phyloP scores from a whole-genome alignment of 2,329 filamentous ascomycete species.

The Alternaria sp. region DNA sequence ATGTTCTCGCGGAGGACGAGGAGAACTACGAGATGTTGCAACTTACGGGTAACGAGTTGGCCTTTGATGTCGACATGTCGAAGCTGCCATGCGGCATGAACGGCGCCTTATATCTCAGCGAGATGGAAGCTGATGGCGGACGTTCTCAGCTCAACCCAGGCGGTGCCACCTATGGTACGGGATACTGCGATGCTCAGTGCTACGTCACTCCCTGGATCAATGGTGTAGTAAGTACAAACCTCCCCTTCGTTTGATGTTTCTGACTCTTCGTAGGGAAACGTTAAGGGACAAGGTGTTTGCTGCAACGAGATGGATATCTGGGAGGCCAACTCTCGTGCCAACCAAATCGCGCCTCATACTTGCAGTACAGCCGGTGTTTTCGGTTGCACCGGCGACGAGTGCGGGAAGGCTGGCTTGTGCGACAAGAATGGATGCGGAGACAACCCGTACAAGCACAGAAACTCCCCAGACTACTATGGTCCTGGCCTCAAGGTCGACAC shows the following conservation, averaged over 20 bases:
- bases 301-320: constrained; percentile 66
- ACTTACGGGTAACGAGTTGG: constrained; percentile 73
- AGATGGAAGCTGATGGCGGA: constrained; percentile 51
- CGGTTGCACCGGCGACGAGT: constrained; percentile 53
- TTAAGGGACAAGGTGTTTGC: constrained; percentile 57
- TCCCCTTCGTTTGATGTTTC: constrained; percentile 37
- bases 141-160: constrained; percentile 52
- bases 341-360: constrained; percentile 59
- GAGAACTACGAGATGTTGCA: constrained; percentile 71
- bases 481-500: constrained; percentile 63
- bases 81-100: constrained; percentile 55
- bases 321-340: constrained; percentile 61
- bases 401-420: constrained; percentile 45
- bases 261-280: constrained; percentile 53
- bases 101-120: constrained; percentile 51
- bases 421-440: constrained; percentile 49
- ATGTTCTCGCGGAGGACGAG: constrained; percentile 67
- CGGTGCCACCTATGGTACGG: constrained; percentile 68
- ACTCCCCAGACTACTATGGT: constrained; percentile 41
- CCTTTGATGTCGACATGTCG: constrained; percentile 72
- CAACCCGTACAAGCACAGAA: constrained; percentile 42
- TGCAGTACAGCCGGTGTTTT: constrained; percentile 58
- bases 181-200: constrained; percentile 63
- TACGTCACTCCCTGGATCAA: constrained; percentile 49
- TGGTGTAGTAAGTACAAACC: constrained; percentile 42